Evolutionary conservation across 83 land plant species (phyloP), one percentile per base, ranked within the genome.

Genomic region (Thuja plicata): DNA sequence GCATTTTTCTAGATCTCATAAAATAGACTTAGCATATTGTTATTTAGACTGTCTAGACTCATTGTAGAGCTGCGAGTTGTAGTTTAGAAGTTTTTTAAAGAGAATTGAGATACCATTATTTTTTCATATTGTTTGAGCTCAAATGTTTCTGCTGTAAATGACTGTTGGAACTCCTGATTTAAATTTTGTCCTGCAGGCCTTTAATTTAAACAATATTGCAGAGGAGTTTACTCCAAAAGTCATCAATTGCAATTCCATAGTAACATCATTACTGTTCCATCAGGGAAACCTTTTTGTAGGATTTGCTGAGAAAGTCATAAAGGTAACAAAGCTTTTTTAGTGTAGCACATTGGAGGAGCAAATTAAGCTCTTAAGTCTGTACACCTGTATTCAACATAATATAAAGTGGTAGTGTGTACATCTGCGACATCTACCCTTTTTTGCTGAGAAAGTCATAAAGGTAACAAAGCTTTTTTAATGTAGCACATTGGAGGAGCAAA

Each of bases 201-300:
- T 86, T 8, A 19, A 55, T 37, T 3, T 77, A 84, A 89, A 92
- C 85, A 93, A 87, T 17, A 27, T 66, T 85, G 76, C 89, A 54
- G 45, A 91, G n/a, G 94, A 95, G 38, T 41, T 71, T 37, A 73
- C 55, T 41, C 86, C 83, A 21, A 45, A 85, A 55, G 96, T 90
- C 30, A 91, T 95, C 24, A 66, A 85, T 71, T 92, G 92, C 81
- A 90, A 90, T 84, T 88, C 91, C 83, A 89, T 89, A 52, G 80
- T 94, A 88, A 91, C 96, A 77, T 90, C 92, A 78, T 41, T 94
- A 16, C 40, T 84, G 15, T 91, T 80, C 57, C 90, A 92, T 90
- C 89, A 94, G 84, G 95, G 93, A 60, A 92, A 94, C 66, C 92
- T 95, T 48, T 89, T 92, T 87, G 94, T 91, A 50, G 96, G 96